Evolutionary conservation across 192 early-diverging fungal species (phyloP).

Genomic region (Funneliformis geosporum): DNA sequence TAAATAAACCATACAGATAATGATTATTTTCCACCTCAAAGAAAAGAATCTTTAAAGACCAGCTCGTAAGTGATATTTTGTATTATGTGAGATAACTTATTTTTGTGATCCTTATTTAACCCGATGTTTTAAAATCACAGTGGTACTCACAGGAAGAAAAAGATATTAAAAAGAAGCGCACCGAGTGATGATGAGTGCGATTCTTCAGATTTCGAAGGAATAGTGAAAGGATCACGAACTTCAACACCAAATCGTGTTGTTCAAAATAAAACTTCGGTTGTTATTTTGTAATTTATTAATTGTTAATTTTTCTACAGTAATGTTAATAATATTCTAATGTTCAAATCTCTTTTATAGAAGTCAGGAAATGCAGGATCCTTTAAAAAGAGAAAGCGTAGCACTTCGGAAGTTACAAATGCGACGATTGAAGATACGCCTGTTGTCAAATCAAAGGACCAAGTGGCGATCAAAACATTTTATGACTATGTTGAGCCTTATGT

Average conservation of each 20-base stretch:
- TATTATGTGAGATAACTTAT: not conserved
- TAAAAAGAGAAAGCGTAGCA: conserved; percentile 29
- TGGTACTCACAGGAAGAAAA: not conserved
- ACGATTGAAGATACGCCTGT: not conserved
- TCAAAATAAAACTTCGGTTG: not conserved
- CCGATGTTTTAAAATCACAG: no score
- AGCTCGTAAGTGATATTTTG: not conserved
- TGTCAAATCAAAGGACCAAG: conserved; percentile 51
- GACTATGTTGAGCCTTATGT: conserved; percentile 83
- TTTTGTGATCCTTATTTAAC: no score
- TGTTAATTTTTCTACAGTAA: not conserved
- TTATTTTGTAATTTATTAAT: not conserved
- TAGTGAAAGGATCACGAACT: not conserved
- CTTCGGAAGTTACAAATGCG: not conserved
- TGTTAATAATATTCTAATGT: not conserved
- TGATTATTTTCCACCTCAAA: not conserved
- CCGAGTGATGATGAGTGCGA: conserved; percentile 12
- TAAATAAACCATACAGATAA: not conserved
- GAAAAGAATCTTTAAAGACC: conserved; percentile 8
- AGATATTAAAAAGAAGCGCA: not conserved
- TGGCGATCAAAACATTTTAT: conserved; percentile 86
- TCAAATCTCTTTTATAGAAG: not conserved
- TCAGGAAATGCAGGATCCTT: not conserved
- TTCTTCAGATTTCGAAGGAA: conserved; percentile 1
- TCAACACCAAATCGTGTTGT: not conserved